Base-by-base conservation (phyloP, 2,329 filamentous ascomycete genomes). In the Xylariales sp. region DNA sequence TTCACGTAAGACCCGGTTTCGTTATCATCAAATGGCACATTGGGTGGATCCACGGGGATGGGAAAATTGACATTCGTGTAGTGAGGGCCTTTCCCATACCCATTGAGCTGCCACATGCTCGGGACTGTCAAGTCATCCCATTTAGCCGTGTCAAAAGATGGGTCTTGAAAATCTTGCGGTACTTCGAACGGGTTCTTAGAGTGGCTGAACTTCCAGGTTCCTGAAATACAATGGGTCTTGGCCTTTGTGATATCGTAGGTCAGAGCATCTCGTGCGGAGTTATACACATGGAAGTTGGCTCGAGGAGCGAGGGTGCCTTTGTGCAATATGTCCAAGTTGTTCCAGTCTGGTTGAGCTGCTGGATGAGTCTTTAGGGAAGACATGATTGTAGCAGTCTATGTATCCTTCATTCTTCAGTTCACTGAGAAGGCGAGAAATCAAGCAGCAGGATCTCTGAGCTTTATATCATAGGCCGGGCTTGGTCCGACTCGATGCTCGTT, bases 31-130 rank as follows among this genome's bases (percentile, higher is more conserved):
- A 66, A 63, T 1, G 78, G 70, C 14, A 76, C 70, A 53, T 76
- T 64, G 1, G 80, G 80, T 14, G 78, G 78, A 49, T 78, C 69
- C 3, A 80, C 74, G 0, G 81, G 80, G 54, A 83, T 83, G 0
- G 81, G 83, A 46, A 77, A 87, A 38, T 76, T 68, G 38, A 82
- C 66, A 47, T 88, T 88, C 8, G 82, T 86, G 53, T 87, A 87
- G 37, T 84, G 80, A 2, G 83, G 83, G 8, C 71, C 66, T 16
- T 63, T 62, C 3, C 82, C 83, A 49, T 77, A 78, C 11, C 82
- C 82, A 52, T 85, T 76, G 1, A 84, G 65, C 58, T 87, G 83
- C 84, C 84, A 88, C 65, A 81, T 79, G 11, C 80, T 78, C 0
- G 82, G 84, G 0, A 87, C 83, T 5, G 65, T 52, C 27, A 84